Conservation (phyloP, 148 eudicot species). For the Silene conica region DNA sequence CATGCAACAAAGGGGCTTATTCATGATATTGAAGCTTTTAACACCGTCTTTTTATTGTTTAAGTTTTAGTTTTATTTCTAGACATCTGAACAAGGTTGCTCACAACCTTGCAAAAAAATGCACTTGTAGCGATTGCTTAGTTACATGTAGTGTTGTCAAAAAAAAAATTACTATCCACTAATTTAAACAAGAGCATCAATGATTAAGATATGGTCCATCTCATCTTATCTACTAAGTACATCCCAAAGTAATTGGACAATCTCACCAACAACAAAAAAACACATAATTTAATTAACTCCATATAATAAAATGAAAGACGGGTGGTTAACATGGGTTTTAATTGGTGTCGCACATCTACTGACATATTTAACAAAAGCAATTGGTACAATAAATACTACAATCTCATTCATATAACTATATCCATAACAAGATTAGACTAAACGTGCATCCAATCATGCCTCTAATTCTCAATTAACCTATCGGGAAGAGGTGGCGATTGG, state of each 20-base stretch:
- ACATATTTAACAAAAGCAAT: background rate
- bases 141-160: no score
- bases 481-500: no score
- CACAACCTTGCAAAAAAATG: no score
- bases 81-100: no score
- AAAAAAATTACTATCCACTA: background rate
- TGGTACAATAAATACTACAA: background rate
- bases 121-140: no score
- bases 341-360: conserved; percentile 15
- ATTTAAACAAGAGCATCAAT: background rate
- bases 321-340: background rate
- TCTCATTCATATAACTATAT: background rate
- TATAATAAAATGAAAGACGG: background rate
- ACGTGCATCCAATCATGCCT: conserved; percentile 5
- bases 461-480: background rate
- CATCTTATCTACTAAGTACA: background rate
- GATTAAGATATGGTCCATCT: background rate
- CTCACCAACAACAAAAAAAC: conserved; percentile 14
- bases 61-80: no score
- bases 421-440: background rate
- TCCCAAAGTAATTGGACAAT: background rate
- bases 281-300: background rate
- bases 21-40: no score
- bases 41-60: no score
- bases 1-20: no score